Conservation (phyloP, 148 eudicot species). For the Rheum nobile region DNA sequence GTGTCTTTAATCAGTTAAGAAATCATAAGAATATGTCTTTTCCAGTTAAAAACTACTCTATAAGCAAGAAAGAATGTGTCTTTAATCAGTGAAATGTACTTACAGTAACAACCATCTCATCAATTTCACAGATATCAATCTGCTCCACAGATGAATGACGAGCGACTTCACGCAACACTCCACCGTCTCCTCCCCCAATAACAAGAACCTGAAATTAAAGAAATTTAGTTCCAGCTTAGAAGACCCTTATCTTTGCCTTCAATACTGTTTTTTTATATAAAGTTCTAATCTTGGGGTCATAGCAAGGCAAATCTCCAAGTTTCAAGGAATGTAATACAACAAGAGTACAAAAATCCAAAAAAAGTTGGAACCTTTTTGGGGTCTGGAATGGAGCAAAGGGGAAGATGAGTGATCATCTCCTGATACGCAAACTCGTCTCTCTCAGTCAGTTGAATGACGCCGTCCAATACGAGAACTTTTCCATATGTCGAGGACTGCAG, state of each 20-base stretch:
- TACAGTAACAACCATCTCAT: slow-evolving; percentile 94
- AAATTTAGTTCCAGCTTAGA: background rate
- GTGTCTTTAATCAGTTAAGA: background rate
- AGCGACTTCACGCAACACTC: slow-evolving; percentile 95
- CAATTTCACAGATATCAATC: slow-evolving; percentile 93
- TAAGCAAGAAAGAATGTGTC: too few relatives aligned
- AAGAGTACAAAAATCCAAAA: background rate
- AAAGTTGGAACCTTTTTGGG: slow-evolving; percentile 20
- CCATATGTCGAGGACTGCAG: slow-evolving; percentile 19
- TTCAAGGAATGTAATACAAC: background rate
- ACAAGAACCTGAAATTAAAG: slow-evolving; percentile 57
- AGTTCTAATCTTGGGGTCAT: background rate
- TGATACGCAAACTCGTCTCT: slow-evolving; percentile 40
- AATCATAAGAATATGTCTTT: too few relatives aligned
- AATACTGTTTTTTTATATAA: background rate
- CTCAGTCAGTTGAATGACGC: slow-evolving; percentile 26
- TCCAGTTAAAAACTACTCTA: background rate
- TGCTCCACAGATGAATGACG: slow-evolving; percentile 88
- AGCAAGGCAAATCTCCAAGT: background rate
- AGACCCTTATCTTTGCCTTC: background rate
- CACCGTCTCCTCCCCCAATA: slow-evolving; percentile 99
- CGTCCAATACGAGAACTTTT: slow-evolving; percentile 22
- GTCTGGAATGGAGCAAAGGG: slow-evolving; percentile 33
- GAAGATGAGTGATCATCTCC: slow-evolving; percentile 40
- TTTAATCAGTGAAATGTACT: slow-evolving; percentile 29